A percentile compares a stretch with the other conserved stretches of the same genome.
Conservation (phyloP, 805 yeast genomes). For the Hanseniaspora opuntiae region DNA sequence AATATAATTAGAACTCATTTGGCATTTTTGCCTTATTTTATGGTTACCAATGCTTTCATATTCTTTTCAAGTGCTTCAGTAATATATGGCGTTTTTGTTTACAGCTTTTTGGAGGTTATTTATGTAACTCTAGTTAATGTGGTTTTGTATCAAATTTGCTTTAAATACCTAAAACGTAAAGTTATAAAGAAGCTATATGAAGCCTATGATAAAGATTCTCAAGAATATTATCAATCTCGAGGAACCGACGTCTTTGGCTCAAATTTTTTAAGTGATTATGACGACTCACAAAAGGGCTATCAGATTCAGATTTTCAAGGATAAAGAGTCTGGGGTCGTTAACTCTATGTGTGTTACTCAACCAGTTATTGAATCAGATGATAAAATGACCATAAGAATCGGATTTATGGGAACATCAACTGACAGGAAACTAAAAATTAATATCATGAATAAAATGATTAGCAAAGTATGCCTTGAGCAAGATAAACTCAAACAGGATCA, state of each 20-base stretch:
- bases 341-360: slow-evolving; percentile 2
- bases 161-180: neutral
- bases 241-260: slow-evolving; percentile 2
- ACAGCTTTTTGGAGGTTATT: neutral
- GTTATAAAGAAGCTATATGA: neutral
- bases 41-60: neutral
- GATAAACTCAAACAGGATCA: neutral
- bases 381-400: neutral
- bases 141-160: neutral
- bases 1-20: neutral
- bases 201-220: neutral
- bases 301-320: slow-evolving; percentile 1
- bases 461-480: neutral
- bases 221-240: neutral
- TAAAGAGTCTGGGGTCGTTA: neutral
- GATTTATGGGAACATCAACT: slow-evolving; percentile 9
- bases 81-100: neutral
- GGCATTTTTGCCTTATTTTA: neutral
- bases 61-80: neutral
- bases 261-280: neutral
- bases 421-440: neutral
- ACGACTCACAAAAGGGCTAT: neutral
- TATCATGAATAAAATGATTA: slow-evolving; percentile 2
- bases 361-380: neutral
- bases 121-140: neutral